A percentile compares a stretch with the other conserved stretches of the same genome.
phyloP scores from a whole-genome alignment of 2,329 filamentous ascomycete genomes.

The Penicillium sp. region DNA sequence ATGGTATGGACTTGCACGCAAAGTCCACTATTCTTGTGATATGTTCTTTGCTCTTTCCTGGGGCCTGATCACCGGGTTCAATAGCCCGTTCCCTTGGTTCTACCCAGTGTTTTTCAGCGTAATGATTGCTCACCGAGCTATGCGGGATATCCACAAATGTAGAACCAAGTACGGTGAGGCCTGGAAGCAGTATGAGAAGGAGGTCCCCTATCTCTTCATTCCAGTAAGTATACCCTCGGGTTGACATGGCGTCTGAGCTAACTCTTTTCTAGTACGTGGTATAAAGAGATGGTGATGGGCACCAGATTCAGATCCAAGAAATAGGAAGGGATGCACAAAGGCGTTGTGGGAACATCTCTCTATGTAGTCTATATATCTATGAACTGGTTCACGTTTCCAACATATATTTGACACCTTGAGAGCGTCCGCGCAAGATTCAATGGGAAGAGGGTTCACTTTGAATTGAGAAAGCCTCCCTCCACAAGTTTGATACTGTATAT shows the following conservation, averaged over 20 bases:
- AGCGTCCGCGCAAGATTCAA: too few species aligned
- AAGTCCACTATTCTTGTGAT: constrained; percentile 79
- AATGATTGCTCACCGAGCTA: constrained; percentile 79
- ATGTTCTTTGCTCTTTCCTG: constrained; percentile 74
- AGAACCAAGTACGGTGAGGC: constrained; percentile 75
- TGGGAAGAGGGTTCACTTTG: too few species aligned
- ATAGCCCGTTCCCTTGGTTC: constrained; percentile 83
- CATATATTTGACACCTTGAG: too few species aligned
- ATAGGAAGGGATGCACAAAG: too few species aligned
- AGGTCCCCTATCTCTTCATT: constrained; percentile 81
- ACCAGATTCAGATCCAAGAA: too few species aligned
- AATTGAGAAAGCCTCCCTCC: too few species aligned
- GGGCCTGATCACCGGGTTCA: constrained; percentile 77
- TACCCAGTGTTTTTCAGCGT: constrained; percentile 76
- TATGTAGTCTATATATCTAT: too few species aligned
- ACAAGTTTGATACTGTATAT: too few species aligned
- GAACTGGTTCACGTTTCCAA: too few species aligned
- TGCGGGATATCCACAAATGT: constrained; percentile 73
- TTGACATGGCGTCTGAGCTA: neutral
- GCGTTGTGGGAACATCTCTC: too few species aligned
- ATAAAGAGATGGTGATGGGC: neutral
- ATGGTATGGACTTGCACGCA: constrained; percentile 78
- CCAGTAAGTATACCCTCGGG: constrained; percentile 53
- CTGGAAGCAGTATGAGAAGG: constrained; percentile 77
- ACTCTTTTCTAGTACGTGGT: constrained; percentile 10